Conservation (phyloP, 192 early-diverging fungal genomes). For the Backusella psychrophila region DNA sequence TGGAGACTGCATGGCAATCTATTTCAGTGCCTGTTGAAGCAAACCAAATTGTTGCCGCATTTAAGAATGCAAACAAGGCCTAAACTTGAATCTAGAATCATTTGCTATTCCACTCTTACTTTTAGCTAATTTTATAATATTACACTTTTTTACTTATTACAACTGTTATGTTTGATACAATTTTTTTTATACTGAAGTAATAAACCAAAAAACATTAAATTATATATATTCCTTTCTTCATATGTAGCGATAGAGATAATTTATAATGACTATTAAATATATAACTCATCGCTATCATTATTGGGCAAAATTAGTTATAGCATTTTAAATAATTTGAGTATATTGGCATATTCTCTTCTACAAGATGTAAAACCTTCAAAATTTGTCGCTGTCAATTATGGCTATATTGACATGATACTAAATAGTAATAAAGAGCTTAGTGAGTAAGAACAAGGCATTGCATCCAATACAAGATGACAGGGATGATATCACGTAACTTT, state of each 20-base stretch:
- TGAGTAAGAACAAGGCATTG: no score
- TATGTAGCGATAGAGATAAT: no score
- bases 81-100: background rate
- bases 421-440: no score
- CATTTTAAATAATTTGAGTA: no score
- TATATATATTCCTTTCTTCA: no score
- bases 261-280: no score
- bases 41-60: conserved; percentile 22
- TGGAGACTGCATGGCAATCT: background rate
- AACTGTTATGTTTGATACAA: background rate
- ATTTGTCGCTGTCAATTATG: background rate
- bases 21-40: conserved; percentile 12
- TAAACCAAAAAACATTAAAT: background rate
- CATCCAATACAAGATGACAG: no score
- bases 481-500: no score
- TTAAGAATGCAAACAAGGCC: conserved; percentile 1
- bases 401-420: no score
- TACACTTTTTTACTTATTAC: background rate
- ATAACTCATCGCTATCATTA: no score
- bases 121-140: background rate
- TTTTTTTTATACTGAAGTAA: background rate
- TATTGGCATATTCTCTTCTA: background rate
- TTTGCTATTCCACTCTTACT: background rate
- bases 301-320: no score
- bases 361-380: background rate